Conservation (phyloP, 2,329 filamentous ascomycete genomes). For the Hymenoscyphus repandus region DNA sequence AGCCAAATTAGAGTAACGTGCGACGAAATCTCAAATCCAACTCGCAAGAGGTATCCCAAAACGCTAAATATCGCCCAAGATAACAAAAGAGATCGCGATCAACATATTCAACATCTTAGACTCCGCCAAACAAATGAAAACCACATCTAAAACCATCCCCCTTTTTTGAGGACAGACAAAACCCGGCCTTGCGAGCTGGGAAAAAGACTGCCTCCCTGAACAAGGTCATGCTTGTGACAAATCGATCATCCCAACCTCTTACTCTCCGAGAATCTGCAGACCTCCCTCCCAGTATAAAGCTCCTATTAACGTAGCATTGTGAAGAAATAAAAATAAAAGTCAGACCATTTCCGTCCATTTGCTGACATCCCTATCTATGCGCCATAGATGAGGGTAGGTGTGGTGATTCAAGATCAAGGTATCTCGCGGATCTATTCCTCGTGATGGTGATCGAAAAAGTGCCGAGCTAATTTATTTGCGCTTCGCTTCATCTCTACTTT, state of each 20-base stretch:
- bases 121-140: conserved; percentile 2
- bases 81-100: conserved; percentile 1
- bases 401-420: conserved; percentile 5
- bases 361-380: conserved; percentile 2
- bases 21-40: conserved; percentile 8
- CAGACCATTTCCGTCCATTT: conserved; percentile 9
- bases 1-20: neutral
- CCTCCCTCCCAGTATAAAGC: neutral
- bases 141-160: conserved; percentile 10
- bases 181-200: conserved; percentile 31
- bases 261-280: conserved; percentile 3
- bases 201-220: conserved; percentile 40
- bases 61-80: conserved; percentile 12
- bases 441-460: conserved; percentile 10
- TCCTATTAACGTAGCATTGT: conserved; percentile 21
- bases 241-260: conserved; percentile 7
- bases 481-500: conserved; percentile 3
- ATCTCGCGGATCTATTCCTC: conserved; percentile 11
- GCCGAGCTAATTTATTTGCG: conserved; percentile 7
- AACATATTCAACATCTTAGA: conserved; percentile 1
- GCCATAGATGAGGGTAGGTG: neutral
- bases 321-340: conserved; percentile 10
- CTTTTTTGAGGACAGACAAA: conserved; percentile 25
- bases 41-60: conserved; percentile 5
- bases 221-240: conserved; percentile 20